phyloP scores from a whole-genome alignment of 2,329 filamentous ascomycete species.

The Fusarium compactum region DNA sequence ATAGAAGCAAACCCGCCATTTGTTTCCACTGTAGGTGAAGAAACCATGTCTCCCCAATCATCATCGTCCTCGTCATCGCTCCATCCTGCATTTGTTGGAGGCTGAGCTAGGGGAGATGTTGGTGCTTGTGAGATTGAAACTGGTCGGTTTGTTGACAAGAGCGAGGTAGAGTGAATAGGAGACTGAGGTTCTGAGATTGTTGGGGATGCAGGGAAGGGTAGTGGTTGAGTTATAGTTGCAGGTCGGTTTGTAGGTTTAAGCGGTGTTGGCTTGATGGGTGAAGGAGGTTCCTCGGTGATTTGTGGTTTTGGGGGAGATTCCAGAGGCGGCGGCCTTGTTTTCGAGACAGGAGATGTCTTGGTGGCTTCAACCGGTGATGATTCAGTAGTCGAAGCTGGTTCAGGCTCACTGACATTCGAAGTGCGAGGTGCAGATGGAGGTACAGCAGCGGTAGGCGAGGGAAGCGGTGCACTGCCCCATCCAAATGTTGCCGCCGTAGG shows the following conservation, averaged over 20 bases:
- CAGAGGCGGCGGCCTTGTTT: neutral
- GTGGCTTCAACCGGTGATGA: constrained; percentile 17
- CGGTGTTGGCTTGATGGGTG: constrained; percentile 29
- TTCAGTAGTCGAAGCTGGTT: constrained; percentile 16
- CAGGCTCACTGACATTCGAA: constrained; percentile 27
- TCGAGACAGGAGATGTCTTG: constrained; percentile 21
- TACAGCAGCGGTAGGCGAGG: constrained; percentile 34
- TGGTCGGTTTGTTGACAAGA: constrained; percentile 29
- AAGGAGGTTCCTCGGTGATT: constrained; percentile 26
- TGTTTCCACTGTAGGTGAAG: constrained; percentile 45
- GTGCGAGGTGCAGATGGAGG: constrained; percentile 29
- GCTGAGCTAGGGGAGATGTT: constrained; percentile 41
- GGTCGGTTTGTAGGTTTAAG: constrained; percentile 37
- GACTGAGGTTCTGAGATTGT: constrained; percentile 26
- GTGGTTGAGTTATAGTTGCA: constrained; percentile 36
- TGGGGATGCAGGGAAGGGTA: constrained; percentile 33
- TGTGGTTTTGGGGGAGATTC: constrained; percentile 11
- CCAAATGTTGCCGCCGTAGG: constrained; percentile 50
- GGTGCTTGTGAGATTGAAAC: constrained; percentile 35
- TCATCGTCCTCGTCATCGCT: constrained; percentile 60
- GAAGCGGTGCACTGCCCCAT: constrained; percentile 44
- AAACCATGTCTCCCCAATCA: constrained; percentile 72
- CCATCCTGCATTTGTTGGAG: constrained; percentile 35
- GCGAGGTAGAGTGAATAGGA: constrained; percentile 13
- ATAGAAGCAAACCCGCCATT: constrained; percentile 39